A percentile compares a stretch with the other conserved stretches of the same genome.
Evolutionary conservation across 78 protist species (phyloP).

Genomic region (Bigelowiella natans): DNA sequence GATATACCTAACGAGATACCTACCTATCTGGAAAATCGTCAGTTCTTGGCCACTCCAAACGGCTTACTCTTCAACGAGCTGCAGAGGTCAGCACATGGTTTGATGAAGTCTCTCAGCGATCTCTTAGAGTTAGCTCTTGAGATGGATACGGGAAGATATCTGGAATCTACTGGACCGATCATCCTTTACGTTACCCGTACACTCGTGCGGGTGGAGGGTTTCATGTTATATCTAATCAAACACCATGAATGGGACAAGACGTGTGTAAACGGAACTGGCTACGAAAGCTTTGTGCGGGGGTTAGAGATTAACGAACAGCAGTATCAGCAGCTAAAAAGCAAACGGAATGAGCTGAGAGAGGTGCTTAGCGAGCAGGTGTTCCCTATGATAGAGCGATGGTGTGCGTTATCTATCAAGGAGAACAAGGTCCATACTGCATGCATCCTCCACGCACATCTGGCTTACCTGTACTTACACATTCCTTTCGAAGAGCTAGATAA

Average conservation of each 20-base stretch:
- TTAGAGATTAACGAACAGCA: not conserved
- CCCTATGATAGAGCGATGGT: conserved; percentile 5
- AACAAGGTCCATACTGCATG: not conserved
- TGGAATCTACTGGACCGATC: not conserved
- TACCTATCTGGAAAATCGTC: not conserved
- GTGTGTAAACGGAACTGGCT: not conserved
- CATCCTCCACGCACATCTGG: not conserved
- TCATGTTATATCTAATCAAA: not conserved
- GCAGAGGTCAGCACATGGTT: conserved; percentile 1
- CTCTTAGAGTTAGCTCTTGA: not conserved
- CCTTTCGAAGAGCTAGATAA: not conserved
- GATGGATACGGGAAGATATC: not conserved
- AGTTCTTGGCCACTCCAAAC: conserved; percentile 11
- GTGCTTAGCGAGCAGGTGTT: not conserved
- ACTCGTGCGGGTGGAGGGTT: not conserved
- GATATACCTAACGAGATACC: not conserved
- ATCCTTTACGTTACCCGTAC: not conserved
- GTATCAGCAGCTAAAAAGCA: not conserved
- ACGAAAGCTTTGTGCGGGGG: not conserved
- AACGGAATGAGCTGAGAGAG: not conserved
- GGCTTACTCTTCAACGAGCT: conserved; percentile 62
- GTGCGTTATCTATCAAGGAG: not conserved
- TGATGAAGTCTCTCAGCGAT: conserved; percentile 15
- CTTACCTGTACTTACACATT: not conserved
- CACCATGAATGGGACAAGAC: not conserved